Conservation (phyloP, 371 early-diverging fungal genomes). For the Encephalitozoon romaleae region DNA sequence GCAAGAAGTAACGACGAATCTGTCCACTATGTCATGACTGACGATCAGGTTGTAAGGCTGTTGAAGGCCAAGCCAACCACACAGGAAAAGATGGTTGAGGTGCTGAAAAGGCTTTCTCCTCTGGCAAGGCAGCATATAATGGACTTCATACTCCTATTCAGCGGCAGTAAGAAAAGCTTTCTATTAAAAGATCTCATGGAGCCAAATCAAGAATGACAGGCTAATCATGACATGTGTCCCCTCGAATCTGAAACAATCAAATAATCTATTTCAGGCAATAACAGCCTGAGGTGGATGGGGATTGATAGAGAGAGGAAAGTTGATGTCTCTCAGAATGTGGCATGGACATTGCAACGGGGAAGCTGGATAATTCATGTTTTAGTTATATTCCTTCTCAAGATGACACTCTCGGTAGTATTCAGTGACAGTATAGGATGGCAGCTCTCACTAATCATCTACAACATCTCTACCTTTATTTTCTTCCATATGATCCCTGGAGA, state of each 20-base stretch:
- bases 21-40: slow-evolving; percentile 52
- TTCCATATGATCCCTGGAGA: slow-evolving; percentile 62
- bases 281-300: background rate
- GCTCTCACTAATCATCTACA: slow-evolving; percentile 55
- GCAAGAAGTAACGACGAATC: slow-evolving; percentile 56
- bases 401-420: slow-evolving; percentile 31
- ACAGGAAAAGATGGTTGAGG: slow-evolving; percentile 26
- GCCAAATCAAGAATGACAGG: background rate
- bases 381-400: slow-evolving; percentile 23
- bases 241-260: background rate
- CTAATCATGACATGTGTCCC: background rate
- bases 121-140: slow-evolving; percentile 47
- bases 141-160: slow-evolving; percentile 43
- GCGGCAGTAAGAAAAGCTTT: slow-evolving; percentile 6
- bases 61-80: slow-evolving; percentile 33
- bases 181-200: background rate
- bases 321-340: slow-evolving; percentile 53
- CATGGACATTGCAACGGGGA: slow-evolving; percentile 56
- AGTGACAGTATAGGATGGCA: slow-evolving; percentile 40
- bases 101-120: slow-evolving; percentile 40
- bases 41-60: slow-evolving; percentile 41
- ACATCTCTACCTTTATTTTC: slow-evolving; percentile 60
- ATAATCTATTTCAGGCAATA: background rate
- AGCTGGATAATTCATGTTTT: slow-evolving; percentile 51
- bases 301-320: background rate